phyloP scores from a whole-genome alignment of 2,329 filamentous ascomycete genomes.

The Emergomyces africanus region DNA sequence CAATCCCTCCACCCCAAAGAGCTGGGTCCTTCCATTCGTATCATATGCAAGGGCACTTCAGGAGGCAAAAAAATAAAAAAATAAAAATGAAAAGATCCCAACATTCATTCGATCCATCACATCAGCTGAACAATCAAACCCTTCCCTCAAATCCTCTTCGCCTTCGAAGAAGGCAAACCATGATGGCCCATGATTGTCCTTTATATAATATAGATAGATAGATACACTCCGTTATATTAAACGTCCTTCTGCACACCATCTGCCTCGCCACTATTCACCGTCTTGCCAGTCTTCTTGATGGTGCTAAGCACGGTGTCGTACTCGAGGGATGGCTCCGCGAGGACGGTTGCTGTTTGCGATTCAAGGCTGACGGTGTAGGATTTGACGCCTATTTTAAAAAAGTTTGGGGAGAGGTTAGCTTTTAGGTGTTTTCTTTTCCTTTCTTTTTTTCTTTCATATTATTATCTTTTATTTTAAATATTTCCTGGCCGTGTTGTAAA shows the following conservation, averaged over 20 bases:
- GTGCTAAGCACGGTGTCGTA: constrained; percentile 75
- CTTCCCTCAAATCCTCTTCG: background rate
- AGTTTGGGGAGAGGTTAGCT: background rate
- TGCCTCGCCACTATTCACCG: constrained; percentile 53
- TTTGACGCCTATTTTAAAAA: constrained; percentile 63
- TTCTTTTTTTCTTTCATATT: background rate
- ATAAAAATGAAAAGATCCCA: background rate
- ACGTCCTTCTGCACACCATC: constrained; percentile 30
- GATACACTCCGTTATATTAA: too few relatives aligned
- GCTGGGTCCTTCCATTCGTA: too few relatives aligned
- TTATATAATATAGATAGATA: background rate
- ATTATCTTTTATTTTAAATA: too few relatives aligned
- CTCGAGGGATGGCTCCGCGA: constrained; percentile 53
- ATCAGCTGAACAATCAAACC: background rate
- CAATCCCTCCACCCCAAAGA: too few relatives aligned
- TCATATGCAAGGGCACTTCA: too few relatives aligned
- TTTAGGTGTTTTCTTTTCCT: background rate
- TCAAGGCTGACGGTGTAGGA: constrained; percentile 80
- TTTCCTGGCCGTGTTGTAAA: too few relatives aligned
- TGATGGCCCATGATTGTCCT: background rate
- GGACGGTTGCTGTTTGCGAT: constrained; percentile 66
- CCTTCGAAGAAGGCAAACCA: background rate
- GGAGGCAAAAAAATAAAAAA: background rate
- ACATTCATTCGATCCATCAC: too few relatives aligned
- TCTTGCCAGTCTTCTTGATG: constrained; percentile 93